Base-by-base conservation (phyloP, 768 basidiomycete genomes). In the Lactarius quietus region DNA sequence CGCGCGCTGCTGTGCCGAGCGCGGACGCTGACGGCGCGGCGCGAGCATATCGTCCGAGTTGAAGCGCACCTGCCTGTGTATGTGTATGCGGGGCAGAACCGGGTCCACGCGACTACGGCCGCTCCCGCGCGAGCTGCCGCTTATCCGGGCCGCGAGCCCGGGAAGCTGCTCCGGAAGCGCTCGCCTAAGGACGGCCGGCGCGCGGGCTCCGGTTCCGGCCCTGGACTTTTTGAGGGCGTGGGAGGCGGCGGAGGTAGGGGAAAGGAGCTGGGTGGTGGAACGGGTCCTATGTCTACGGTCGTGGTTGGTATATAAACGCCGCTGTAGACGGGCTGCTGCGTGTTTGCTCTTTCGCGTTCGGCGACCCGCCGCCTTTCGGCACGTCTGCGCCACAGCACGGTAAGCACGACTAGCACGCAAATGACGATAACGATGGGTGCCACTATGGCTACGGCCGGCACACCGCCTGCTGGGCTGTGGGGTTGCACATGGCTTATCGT, bases 41-140 rank as follows among this genome's bases (percentile, higher is more conserved):
- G 65, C 61, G 41, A 66, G 28, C 65, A 62, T 66, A 52, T 62
- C 57, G 18, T 66, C 57, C 0, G 61, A 20, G 29, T 66, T 66
- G 41, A 66, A 66, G 33, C 12, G 3, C 7, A 20, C 14, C 3
- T 12, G 28, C 9, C 45, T 20, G 1, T 54, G n/a, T 8, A 4
- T 3, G 9, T 59, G 48, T 1, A 12, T 2, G 15, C 60, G 55
- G 0, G 65, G 65, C 0, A 66, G 29, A 1, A 66, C 65, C 1
- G 65, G 65, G 28, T 66, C 65, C 4, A 52, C 65, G 23, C 39
- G 65, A 15, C 61, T 66, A 9, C 51, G 29, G 5, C 60, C 33
- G 12, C 56, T 41, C 17, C 23, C 23, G 15, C 26, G 48, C 26
- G 48, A 51, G n/a, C 35, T 26, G 6, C 14, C 28, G 29, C 59